Conservation (phyloP, 257 asterid species). For the Primulina tabacum region DNA sequence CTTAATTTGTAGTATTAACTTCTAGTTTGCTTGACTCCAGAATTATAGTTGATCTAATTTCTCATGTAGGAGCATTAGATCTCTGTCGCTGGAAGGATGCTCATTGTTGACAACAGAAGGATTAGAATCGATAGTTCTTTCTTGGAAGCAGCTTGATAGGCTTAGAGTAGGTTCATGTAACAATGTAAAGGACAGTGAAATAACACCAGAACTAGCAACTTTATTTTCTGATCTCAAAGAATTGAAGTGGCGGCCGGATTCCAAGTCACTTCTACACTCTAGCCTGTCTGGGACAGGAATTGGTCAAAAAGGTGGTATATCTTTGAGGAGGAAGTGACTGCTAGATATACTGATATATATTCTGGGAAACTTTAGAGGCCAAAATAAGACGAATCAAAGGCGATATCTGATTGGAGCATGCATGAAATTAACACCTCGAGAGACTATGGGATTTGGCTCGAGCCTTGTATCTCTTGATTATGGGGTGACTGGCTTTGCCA, state of each 20-base stretch:
- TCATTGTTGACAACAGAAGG: constrained; percentile 82
- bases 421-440: background rate
- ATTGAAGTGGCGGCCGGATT: constrained; percentile 89
- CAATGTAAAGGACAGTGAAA: constrained; percentile 74
- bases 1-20: background rate
- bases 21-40: background rate
- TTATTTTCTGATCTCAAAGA: constrained; percentile 77
- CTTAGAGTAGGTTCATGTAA: constrained; percentile 84
- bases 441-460: no score
- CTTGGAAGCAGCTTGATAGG: constrained; percentile 74
- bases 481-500: background rate
- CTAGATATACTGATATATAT: constrained; percentile 9
- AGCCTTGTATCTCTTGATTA: background rate
- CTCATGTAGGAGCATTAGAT: constrained; percentile 57
- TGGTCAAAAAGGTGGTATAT: constrained; percentile 79
- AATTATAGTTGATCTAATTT: constrained; percentile 22
- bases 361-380: constrained; percentile 9
- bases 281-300: constrained; percentile 82
- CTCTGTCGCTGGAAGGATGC: constrained; percentile 82
- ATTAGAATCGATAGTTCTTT: constrained; percentile 68
- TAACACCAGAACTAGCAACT: constrained; percentile 73
- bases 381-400: background rate
- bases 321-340: constrained; percentile 59
- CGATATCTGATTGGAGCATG: constrained; percentile 6
- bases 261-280: constrained; percentile 57